These are phyloP conservation scores for Postia placenta DNA, from an alignment of 768 basidiomycete species.

Conservation along the genomic window DNA sequence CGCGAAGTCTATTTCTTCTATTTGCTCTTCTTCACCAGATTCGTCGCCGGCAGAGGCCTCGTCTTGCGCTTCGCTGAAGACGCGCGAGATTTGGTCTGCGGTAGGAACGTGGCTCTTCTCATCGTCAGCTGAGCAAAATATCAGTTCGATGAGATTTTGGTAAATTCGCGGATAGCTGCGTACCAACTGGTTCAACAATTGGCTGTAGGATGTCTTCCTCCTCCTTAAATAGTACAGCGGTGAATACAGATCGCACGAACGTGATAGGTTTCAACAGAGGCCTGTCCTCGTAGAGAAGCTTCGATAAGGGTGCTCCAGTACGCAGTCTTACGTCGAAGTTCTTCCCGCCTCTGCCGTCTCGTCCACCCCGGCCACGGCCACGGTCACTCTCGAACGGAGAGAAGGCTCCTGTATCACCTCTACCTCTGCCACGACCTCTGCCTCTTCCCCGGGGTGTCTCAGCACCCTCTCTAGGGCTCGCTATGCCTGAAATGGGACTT, in stretches of 20 bases:
- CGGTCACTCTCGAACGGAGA: constrained; percentile 1
- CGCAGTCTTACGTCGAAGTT: constrained; percentile 24
- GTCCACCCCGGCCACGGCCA: constrained; percentile 15
- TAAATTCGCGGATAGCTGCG: constrained; percentile 19
- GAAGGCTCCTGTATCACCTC: not conserved
- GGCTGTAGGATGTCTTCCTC: constrained; percentile 61
- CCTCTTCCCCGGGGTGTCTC: constrained; percentile 22
- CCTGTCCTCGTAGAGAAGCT: constrained; percentile 47
- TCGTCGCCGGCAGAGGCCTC: constrained; percentile 2
- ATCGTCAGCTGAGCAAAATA: constrained; percentile 39
- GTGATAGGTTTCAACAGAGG: constrained; percentile 61
- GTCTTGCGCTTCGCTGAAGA: constrained; percentile 43
- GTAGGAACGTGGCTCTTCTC: constrained; percentile 60
- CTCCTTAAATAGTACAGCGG: constrained; percentile 42
- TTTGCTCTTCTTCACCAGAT: constrained; percentile 14
- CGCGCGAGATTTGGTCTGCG: constrained; percentile 55
- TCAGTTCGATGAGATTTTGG: no score
- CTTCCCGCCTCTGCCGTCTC: constrained; percentile 20
- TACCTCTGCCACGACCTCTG: constrained; percentile 11
- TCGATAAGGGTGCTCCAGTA: constrained; percentile 47
- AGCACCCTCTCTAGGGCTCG: constrained; percentile 6
- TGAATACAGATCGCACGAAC: constrained; percentile 58
- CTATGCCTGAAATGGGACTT: constrained; percentile 6
- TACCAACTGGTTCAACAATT: constrained; percentile 45
- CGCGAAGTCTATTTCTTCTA: constrained; percentile 52